These are phyloP conservation scores for Mortierella sp. DNA, from an alignment of 371 early-diverging fungal species.

Conservation along the genomic window DNA sequence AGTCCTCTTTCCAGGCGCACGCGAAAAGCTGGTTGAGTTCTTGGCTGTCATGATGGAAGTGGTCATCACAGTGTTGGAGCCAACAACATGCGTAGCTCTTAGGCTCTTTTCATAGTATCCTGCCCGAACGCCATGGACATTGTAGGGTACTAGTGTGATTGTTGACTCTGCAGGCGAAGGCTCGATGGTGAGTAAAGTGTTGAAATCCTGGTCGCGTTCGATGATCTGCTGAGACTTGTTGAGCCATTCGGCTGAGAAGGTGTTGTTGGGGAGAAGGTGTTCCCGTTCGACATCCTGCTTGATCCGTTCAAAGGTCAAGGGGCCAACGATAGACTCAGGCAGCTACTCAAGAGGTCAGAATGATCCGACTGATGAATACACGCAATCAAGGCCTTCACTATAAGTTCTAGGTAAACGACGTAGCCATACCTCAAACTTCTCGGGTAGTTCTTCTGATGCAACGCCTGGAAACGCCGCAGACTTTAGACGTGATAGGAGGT, in stretches of 20 bases:
- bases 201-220: conserved; percentile 61
- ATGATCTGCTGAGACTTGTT: conserved; percentile 50
- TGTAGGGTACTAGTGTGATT: conserved; percentile 59
- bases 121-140: conserved; percentile 60
- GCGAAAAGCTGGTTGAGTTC: conserved; percentile 80
- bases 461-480: conserved; percentile 46
- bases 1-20: conserved; percentile 69
- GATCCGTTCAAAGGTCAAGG: conserved; percentile 40
- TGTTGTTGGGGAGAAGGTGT: conserved; percentile 49
- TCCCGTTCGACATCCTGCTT: conserved; percentile 44
- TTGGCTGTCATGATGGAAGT: conserved; percentile 63
- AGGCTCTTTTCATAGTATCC: conserved; percentile 60
- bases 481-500: conserved; percentile 47
- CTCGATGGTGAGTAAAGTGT: conserved; percentile 56
- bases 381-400: no score
- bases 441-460: conserved; percentile 18
- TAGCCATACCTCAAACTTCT: conserved; percentile 29
- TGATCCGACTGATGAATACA: no score
- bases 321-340: conserved; percentile 37
- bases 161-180: conserved; percentile 57
- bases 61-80: conserved; percentile 23
- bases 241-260: conserved; percentile 49
- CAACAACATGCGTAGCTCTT: conserved; percentile 43
- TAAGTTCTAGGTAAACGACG: no score
- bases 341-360: no score